Percentiles rank a stretch among this genome's conserved stretches.
These are phyloP conservation scores for Casaregolazyma suthepensis DNA, from an alignment of 1,139 yeast genomes.

Conservation along the genomic window DNA sequence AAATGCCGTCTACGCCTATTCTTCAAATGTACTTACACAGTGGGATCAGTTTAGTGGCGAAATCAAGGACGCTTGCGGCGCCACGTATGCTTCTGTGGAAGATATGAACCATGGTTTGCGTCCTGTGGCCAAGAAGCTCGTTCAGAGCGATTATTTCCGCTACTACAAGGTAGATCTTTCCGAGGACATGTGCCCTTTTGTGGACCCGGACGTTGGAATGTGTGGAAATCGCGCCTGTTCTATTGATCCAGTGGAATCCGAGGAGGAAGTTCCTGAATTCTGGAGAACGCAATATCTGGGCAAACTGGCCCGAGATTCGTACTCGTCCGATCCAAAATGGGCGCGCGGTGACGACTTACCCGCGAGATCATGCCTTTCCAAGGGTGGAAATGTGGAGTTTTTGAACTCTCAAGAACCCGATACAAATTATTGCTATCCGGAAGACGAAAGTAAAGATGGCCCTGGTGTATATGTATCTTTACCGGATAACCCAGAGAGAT, in stretches of 20 bases:
- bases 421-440: constrained; percentile 53
- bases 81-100: constrained; percentile 51
- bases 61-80: constrained; percentile 40
- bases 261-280: constrained; percentile 54
- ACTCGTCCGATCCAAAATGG: constrained; percentile 29
- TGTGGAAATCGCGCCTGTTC: constrained; percentile 95
- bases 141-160: constrained; percentile 49
- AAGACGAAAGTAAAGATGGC: constrained; percentile 40
- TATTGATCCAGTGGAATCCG: constrained; percentile 64
- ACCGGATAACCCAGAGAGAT: constrained; percentile 87
- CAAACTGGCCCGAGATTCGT: constrained; percentile 43
- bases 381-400: constrained; percentile 4
- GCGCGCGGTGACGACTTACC: constrained; percentile 12
- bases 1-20: background rate
- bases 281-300: constrained; percentile 76
- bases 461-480: constrained; percentile 78
- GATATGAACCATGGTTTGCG: constrained; percentile 44
- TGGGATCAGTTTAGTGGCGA: constrained; percentile 11
- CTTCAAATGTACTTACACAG: background rate
- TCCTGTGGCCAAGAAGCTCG: constrained; percentile 51
- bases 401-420: constrained; percentile 14
- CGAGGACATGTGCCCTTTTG: constrained; percentile 76
- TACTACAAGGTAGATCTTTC: constrained; percentile 83
- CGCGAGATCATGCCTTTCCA: background rate
- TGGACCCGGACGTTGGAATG: constrained; percentile 72